phyloP scores from a whole-genome alignment of 768 basidiomycete species.

The Nidularia pulvinata region DNA sequence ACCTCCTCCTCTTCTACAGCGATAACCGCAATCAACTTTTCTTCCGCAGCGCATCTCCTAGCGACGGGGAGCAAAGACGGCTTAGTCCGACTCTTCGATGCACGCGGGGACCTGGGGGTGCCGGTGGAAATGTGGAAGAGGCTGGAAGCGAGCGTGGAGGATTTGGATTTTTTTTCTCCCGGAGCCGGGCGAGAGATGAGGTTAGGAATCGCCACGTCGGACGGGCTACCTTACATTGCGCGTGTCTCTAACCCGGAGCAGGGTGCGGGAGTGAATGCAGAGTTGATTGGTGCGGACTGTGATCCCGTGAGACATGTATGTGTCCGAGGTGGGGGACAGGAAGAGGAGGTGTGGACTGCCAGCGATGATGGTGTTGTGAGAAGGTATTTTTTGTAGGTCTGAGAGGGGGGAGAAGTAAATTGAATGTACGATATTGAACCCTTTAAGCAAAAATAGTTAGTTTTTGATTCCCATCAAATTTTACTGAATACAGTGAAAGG shows the following conservation, averaged over 20 bases:
- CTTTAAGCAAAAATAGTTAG: no score
- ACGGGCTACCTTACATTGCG: constrained; percentile 62
- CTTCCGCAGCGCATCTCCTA: constrained; percentile 36
- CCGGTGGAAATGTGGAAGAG: constrained; percentile 42
- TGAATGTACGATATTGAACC: no score
- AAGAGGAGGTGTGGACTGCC: constrained; percentile 51
- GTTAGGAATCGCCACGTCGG: constrained; percentile 51
- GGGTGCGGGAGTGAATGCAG: constrained; percentile 40
- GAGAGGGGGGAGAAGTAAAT: no score
- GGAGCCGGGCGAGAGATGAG: constrained; percentile 14
- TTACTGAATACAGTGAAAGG: no score
- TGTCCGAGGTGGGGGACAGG: constrained; percentile 11
- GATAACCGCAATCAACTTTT: constrained; percentile 46
- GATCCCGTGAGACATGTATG: constrained; percentile 51
- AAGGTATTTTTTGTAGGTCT: constrained; percentile 26
- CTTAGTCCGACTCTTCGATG: constrained; percentile 54
- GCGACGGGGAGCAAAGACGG: constrained; percentile 62
- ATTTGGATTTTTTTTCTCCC: constrained; percentile 33
- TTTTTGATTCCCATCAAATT: no score
- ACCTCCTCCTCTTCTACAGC: constrained; percentile 12
- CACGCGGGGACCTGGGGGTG: constrained; percentile 31
- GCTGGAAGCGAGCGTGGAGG: constrained; percentile 48
- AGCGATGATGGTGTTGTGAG: constrained; percentile 66
- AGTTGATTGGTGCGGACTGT: constrained; percentile 61
- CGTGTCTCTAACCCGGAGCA: constrained; percentile 27